Base-by-base conservation (phyloP, 2,329 filamentous ascomycete species). In the Hirsutella rhossiliensis region DNA sequence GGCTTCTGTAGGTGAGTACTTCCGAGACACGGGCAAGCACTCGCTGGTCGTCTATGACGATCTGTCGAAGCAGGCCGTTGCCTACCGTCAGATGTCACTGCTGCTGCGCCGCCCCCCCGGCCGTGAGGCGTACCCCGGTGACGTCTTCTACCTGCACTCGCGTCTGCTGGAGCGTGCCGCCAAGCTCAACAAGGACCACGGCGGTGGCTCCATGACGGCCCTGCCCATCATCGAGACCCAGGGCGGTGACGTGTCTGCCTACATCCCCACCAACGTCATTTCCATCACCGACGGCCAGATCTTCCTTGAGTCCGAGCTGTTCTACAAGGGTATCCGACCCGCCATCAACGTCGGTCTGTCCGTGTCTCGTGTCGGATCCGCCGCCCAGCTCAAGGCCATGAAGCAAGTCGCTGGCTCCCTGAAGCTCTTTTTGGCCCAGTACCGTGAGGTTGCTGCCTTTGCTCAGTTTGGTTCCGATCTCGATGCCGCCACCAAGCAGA, bases 281-380 rank as follows among this genome's bases (percentile, higher is more conserved):
- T 97, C 90, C 69, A 98, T 98, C 66, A 98, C 92, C 60, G 92
- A 97, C 64, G 92, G 92, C 53, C 92, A 98, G 77, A 97, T 98
- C 72, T 98, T 98, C 87, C 80, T 98, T 77, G 92, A 98, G 75
- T 73, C 90, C 57, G 92, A 98, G 73, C 80, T 97, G 55, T 98
- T 97, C 85, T 97, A 96, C 87, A 98, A 98, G 87, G 92, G 92
- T 94, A 75, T 98, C 72, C 90, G 92, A 66, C 92, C 92, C 62
- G 92, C 92, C 75, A 98, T 98, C 72, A 98, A 98, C 82, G 92
- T 98, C 85, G 92, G 92, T 92, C 87, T 98, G 60, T 98, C 92
- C 62, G 92, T 98, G 61, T 98, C 92, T 59, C 92, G 92, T 87
- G 92, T 98, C 83, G 92, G 92, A 69, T 98, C 92, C 64, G 87